Conservation (phyloP, 148 eudicot genomes). For the Rhododendron molle region DNA sequence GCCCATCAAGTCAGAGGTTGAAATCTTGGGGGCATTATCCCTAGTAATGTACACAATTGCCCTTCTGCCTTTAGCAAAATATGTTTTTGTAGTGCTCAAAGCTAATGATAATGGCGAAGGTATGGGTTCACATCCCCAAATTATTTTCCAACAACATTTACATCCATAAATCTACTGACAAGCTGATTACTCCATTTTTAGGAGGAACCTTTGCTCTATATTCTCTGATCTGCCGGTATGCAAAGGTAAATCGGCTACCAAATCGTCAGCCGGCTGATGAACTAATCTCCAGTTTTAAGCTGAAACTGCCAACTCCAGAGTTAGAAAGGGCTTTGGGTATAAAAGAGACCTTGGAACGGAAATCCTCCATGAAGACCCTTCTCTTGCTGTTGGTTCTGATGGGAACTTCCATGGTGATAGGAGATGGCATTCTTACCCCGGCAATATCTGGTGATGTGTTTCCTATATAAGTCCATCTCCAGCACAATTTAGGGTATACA, state of each 20-base stretch:
- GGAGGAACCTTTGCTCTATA: slow-evolving; percentile 97
- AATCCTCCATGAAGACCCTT: slow-evolving; percentile 55
- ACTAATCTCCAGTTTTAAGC: slow-evolving; percentile 82
- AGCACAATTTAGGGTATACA: neutral
- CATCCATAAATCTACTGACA: slow-evolving; percentile 9
- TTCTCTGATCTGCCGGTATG: slow-evolving; percentile 87
- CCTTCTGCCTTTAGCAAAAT: slow-evolving; percentile 75
- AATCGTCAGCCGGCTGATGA: slow-evolving; percentile 90
- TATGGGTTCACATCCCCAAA: slow-evolving; percentile 20
- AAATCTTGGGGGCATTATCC: slow-evolving; percentile 82
- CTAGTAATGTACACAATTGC: slow-evolving; percentile 88
- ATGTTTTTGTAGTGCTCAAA: slow-evolving; percentile 87
- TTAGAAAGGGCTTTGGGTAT: slow-evolving; percentile 85
- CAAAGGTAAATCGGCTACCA: slow-evolving; percentile 80
- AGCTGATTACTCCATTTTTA: slow-evolving; percentile 25
- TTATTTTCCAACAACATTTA: neutral
- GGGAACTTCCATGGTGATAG: slow-evolving; percentile 92
- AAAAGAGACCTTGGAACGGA: slow-evolving; percentile 67
- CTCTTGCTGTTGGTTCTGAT: slow-evolving; percentile 75
- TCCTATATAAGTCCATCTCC: neutral
- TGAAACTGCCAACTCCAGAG: slow-evolving; percentile 93
- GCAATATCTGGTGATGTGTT: slow-evolving; percentile 83
- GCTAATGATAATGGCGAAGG: slow-evolving; percentile 99
- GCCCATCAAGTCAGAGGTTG: slow-evolving; percentile 69
- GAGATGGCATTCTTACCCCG: slow-evolving; percentile 94